Evolutionary conservation across 768 basidiomycete species (phyloP), one percentile per base, ranked within the genome.

Genomic region (Lactifluus hygrophoroides): DNA sequence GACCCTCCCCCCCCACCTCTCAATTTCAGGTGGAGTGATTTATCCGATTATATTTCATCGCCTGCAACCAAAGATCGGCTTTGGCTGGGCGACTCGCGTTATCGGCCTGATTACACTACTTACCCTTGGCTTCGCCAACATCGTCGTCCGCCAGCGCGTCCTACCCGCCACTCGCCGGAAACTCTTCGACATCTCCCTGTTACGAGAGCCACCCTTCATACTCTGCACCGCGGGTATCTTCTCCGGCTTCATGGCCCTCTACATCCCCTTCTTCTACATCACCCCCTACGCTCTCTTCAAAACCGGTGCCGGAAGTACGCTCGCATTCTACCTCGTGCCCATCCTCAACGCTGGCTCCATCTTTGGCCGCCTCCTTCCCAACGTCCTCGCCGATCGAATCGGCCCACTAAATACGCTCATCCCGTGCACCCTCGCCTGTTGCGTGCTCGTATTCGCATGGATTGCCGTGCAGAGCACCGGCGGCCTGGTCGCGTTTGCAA

Each of bases 301-400:
- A 14, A 54, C 61, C 13, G 44, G 58, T 21, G 48, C 66, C 3
- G 34, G 34, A 54, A 25, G 43, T 28, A 58, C 37, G 2, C 66
- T 69, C 54, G 64, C 69, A 2, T 70, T 71, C 46, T 72, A 70
- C 53, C 58, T 62, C 25, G 63, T 73, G 37, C 42, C 66, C n/a
- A 68, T 73, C 58, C 32, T 72, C 21, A 74, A 73, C 56, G 68
- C 66, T 8, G 66, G 64, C 14, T 66, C 66, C 30, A 53, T 69
- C 49, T 27, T 68, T 25, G 69, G 69, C 9, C 71, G 73, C 21
- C 50, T 72, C 23, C 25, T 68, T 1, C 70, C 72, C 2, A 67
- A 64, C 7, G 67, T 68, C 14, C 43, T 69, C 40, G 73, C 70
- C 13, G 67, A 70, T 56, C 54, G 44, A 13, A 54, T 69, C 7